Evolutionary conservation across 176 grass and related monocot genomes (phyloP).

Genomic region (Stipa capillata): DNA sequence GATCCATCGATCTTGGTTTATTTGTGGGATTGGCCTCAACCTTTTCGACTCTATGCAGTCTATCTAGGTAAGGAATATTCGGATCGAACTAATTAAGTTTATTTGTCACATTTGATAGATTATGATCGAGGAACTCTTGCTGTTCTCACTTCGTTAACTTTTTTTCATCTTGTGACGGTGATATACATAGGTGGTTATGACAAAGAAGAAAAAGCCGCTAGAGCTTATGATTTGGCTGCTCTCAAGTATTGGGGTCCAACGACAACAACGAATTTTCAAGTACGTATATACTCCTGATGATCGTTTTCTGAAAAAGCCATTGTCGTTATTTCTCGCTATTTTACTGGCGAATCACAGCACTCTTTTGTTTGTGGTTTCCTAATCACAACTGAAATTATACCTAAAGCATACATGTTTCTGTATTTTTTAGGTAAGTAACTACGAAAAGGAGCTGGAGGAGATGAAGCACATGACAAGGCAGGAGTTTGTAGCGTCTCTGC

Average conservation of each 20-base stretch:
- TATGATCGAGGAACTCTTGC: not conserved
- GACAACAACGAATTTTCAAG: constrained; percentile 93
- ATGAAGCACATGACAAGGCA: constrained; percentile 94
- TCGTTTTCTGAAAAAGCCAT: not conserved
- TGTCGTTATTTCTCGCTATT: not conserved
- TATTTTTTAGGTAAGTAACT: constrained; percentile 49
- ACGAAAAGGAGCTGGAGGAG: constrained; percentile 73
- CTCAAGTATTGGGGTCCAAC: constrained; percentile 95
- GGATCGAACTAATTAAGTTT: not conserved
- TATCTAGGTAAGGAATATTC: constrained; percentile 66
- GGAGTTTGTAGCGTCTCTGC: constrained; percentile 63
- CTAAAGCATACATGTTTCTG: constrained; percentile 21
- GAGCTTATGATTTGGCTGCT: constrained; percentile 96
- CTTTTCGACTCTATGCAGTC: constrained; percentile 32
- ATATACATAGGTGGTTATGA: constrained; percentile 76
- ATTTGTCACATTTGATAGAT: not conserved
- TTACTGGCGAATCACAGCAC: not conserved
- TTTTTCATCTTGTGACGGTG: not conserved
- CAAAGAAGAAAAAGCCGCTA: constrained; percentile 98
- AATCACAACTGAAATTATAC: not conserved
- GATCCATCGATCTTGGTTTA: not conserved
- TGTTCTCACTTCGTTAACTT: not conserved
- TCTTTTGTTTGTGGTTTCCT: not conserved
- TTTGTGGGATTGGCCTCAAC: constrained; percentile 2
- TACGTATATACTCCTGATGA: constrained; percentile 16